Conservation (phyloP, 2,329 filamentous ascomycete genomes). For the Paraconiothyrium brasiliense region DNA sequence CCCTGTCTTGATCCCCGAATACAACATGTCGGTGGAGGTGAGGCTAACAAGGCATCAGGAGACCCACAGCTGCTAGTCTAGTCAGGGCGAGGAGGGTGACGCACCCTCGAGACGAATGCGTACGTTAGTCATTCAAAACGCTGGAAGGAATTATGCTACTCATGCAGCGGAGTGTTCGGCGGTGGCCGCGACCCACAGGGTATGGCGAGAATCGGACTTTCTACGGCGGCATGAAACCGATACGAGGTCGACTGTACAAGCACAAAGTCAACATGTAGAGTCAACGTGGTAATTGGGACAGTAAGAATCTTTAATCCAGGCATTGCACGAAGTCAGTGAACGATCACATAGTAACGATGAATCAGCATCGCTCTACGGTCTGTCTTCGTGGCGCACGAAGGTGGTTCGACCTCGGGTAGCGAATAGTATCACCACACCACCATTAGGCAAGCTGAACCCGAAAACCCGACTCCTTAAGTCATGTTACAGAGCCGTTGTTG, state of each 20-base stretch:
- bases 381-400: background rate
- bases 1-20: background rate
- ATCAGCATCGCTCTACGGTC: background rate
- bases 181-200: background rate
- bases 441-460: conserved; percentile 1
- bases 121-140: background rate
- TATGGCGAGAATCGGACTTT: background rate
- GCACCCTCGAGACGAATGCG: background rate
- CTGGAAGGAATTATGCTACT: background rate
- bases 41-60: background rate
- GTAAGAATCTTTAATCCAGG: background rate
- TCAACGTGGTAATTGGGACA: background rate
- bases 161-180: background rate
- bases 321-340: background rate
- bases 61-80: conserved; percentile 1
- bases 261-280: background rate
- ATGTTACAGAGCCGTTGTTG: conserved; percentile 6
- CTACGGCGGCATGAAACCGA: background rate
- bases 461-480: conserved; percentile 1
- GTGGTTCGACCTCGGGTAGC: background rate
- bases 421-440: background rate
- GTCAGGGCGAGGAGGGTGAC: background rate
- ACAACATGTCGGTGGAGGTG: background rate
- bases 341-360: background rate
- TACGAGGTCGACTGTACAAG: background rate